Evolutionary conservation across 768 basidiomycete genomes (phyloP).

Genomic region (Hebeloma cylindrosporum): DNA sequence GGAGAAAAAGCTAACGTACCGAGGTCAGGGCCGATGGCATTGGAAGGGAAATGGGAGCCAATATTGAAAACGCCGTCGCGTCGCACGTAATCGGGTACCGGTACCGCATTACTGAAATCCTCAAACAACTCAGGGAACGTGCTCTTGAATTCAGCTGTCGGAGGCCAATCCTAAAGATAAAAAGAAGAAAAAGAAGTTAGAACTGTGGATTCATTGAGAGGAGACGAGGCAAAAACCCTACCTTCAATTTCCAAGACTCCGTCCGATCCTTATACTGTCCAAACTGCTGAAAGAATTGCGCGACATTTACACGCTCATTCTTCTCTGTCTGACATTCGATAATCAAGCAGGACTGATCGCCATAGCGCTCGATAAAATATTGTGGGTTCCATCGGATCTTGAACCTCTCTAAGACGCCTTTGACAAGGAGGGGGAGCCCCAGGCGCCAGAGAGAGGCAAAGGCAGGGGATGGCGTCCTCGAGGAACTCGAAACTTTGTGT

Average conservation of each 20-base stretch:
- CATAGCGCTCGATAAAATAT: conserved; percentile 73
- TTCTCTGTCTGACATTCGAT: conserved; percentile 80
- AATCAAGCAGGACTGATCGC: conserved; percentile 62
- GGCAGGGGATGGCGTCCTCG: background rate
- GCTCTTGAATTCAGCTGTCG: conserved; percentile 79
- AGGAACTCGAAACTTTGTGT: background rate
- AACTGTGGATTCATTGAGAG: conserved; percentile 1
- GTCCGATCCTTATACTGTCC: conserved; percentile 60
- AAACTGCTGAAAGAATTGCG: conserved; percentile 78
- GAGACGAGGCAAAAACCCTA: conserved; percentile 19
- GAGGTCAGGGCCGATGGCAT: conserved; percentile 77
- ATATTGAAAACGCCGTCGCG: conserved; percentile 88
- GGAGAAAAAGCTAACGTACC: conserved; percentile 43
- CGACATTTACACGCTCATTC: conserved; percentile 63
- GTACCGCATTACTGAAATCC: conserved; percentile 81
- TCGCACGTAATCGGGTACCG: conserved; percentile 87
- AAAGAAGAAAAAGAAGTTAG: background rate
- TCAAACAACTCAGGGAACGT: conserved; percentile 83
- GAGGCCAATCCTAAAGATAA: conserved; percentile 81
- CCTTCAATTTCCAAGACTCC: conserved; percentile 78
- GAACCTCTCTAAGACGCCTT: conserved; percentile 60
- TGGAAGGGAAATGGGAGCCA: conserved; percentile 83
- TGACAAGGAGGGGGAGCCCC: conserved; percentile 81
- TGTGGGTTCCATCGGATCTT: conserved; percentile 78
- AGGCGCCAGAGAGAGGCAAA: conserved; percentile 50